These are phyloP conservation scores for Xylona heveae DNA, from an alignment of 495 filamentous ascomycete species.

Conservation along the genomic window DNA sequence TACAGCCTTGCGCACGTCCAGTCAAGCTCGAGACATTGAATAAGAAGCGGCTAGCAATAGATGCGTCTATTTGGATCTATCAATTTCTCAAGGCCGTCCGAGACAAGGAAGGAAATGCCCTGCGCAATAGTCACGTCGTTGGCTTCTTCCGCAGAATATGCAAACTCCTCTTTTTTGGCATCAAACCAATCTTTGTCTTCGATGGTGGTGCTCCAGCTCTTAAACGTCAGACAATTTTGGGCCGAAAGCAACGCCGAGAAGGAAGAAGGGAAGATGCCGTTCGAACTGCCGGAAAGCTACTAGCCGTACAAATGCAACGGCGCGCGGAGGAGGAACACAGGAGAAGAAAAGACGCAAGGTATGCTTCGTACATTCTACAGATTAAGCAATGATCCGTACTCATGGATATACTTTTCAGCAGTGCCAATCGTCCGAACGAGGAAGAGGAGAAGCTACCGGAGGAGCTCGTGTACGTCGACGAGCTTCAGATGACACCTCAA, in stretches of 20 bases:
- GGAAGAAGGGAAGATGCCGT: slow-evolving; percentile 84
- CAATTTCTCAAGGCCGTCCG: slow-evolving; percentile 97
- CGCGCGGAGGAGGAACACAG: slow-evolving; percentile 64
- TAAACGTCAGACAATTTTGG: slow-evolving; percentile 76
- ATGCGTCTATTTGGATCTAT: slow-evolving; percentile 99
- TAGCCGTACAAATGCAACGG: slow-evolving; percentile 84
- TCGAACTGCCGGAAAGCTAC: slow-evolving; percentile 67
- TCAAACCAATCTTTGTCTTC: slow-evolving; percentile 93
- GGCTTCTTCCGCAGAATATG: slow-evolving; percentile 97
- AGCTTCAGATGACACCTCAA: slow-evolving; percentile 56
- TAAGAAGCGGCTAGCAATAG: slow-evolving; percentile 82
- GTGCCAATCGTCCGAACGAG: no score
- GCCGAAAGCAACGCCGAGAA: slow-evolving; percentile 58
- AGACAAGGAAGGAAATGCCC: slow-evolving; percentile 92
- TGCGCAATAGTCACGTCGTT: slow-evolving; percentile 85
- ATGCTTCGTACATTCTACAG: no score
- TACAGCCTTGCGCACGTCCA: slow-evolving; percentile 74
- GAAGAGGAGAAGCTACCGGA: slow-evolving; percentile 47
- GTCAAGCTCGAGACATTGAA: slow-evolving; percentile 93
- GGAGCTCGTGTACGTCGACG: slow-evolving; percentile 70
- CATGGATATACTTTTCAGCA: no score
- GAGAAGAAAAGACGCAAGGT: slow-evolving; percentile 35
- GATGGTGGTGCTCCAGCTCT: slow-evolving; percentile 84
- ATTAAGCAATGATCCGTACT: no score
- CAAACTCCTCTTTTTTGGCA: slow-evolving; percentile 91